Conservation (phyloP, 495 filamentous ascomycete species). For the Achaetomiella virescens region DNA sequence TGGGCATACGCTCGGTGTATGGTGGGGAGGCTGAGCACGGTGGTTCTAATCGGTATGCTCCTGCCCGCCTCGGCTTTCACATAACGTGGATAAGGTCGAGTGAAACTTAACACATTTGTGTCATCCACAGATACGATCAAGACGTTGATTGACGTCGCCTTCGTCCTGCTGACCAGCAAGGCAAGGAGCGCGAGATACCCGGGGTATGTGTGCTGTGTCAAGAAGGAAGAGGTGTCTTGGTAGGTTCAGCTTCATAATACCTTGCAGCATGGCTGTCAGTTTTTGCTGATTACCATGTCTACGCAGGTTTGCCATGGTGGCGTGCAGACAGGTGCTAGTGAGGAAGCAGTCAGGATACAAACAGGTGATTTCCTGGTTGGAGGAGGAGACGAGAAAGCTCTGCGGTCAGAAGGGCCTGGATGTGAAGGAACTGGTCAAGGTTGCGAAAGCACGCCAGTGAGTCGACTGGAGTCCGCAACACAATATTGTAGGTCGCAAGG, state of each 20-base stretch:
- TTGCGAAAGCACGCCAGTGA: conserved; percentile 2
- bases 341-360: conserved; percentile 65
- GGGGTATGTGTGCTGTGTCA: conserved; percentile 53
- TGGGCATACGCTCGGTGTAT: conserved; percentile 71
- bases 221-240: conserved; percentile 63
- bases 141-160: conserved; percentile 59
- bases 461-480: too few species aligned
- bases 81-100: not conserved
- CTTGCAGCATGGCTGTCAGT: too few species aligned
- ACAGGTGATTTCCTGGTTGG: conserved; percentile 57
- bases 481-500: too few species aligned
- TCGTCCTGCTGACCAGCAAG: conserved; percentile 56
- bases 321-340: conserved; percentile 57
- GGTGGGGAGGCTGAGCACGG: conserved; percentile 40
- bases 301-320: conserved; percentile 52
- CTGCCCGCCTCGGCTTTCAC: not conserved
- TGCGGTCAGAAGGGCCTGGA: conserved; percentile 14
- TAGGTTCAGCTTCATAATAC: conserved; percentile 32
- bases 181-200: conserved; percentile 40
- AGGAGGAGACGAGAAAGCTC: conserved; percentile 34
- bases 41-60: conserved; percentile 52
- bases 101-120: not conserved
- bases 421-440: conserved; percentile 9
- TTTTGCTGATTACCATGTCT: not conserved
- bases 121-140: conserved; percentile 53